A percentile compares a stretch with the other conserved stretches of the same genome.
These are phyloP conservation scores for Trichoderma brevicompactum DNA, from an alignment of 2,329 filamentous ascomycete species.

Conservation along the genomic window DNA sequence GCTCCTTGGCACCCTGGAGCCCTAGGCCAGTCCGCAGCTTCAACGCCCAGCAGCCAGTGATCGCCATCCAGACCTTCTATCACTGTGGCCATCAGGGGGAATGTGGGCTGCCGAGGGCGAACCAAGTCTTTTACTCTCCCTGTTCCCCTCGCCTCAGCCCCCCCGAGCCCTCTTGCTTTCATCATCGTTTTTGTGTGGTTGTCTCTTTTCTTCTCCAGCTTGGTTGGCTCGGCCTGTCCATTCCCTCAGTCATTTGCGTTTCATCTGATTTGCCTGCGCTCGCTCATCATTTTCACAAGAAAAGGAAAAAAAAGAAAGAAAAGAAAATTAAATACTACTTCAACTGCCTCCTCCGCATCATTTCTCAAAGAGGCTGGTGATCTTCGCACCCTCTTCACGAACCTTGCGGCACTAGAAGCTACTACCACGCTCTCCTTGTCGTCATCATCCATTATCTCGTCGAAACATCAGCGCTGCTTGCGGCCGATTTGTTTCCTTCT, in stretches of 20 bases:
- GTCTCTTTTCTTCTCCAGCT: slow-evolving; percentile 10
- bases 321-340: slow-evolving; percentile 1
- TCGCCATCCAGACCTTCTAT: slow-evolving; percentile 20
- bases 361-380: slow-evolving; percentile 25
- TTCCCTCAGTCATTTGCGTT: slow-evolving; percentile 18
- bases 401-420: not conserved
- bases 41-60: slow-evolving; percentile 20
- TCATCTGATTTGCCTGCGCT: slow-evolving; percentile 15
- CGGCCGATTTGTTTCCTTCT: slow-evolving; percentile 8
- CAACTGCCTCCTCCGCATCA: slow-evolving; percentile 23
- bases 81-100: slow-evolving; percentile 25
- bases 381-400: slow-evolving; percentile 7
- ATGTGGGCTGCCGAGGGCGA: slow-evolving; percentile 22
- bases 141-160: slow-evolving; percentile 12
- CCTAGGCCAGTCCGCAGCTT: slow-evolving; percentile 2
- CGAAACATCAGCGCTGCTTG: slow-evolving; percentile 2
- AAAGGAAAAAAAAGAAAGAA: not conserved
- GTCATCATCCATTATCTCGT: not conserved
- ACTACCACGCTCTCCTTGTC: not conserved
- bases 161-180: slow-evolving; percentile 10
- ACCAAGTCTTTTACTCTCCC: slow-evolving; percentile 23
- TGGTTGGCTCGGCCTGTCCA: slow-evolving; percentile 21
- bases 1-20: not conserved
- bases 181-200: slow-evolving; percentile 19
- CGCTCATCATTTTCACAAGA: slow-evolving; percentile 5